Conservation (phyloP, 495 filamentous ascomycete genomes). For the Neurospora sp. region DNA sequence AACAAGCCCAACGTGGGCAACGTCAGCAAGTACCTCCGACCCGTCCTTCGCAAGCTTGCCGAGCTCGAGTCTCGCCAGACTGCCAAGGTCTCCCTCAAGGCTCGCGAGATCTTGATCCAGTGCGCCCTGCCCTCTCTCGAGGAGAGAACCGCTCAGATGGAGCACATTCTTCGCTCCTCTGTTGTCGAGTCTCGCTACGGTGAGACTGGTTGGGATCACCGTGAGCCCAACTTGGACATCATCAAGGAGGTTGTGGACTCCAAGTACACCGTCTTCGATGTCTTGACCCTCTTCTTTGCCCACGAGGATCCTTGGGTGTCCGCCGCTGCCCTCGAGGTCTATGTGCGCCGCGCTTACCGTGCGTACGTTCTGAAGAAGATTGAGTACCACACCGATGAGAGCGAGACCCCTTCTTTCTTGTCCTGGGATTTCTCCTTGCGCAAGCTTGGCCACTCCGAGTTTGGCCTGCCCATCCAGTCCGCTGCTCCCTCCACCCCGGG, state of each 20-base stretch:
- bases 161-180: conserved; percentile 93
- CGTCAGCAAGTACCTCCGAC: conserved; percentile 78
- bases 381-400: conserved; percentile 68
- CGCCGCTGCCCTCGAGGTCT: conserved; percentile 86
- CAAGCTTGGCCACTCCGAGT: conserved; percentile 84
- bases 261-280: conserved; percentile 96
- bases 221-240: conserved; percentile 74
- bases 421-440: conserved; percentile 93
- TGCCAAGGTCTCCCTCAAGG: conserved; percentile 93
- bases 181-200: conserved; percentile 96
- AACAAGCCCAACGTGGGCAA: conserved; percentile 87
- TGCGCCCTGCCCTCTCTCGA: conserved; percentile 92
- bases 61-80: conserved; percentile 82
- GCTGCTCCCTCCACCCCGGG: conserved; percentile 73
- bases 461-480: conserved; percentile 65
- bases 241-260: conserved; percentile 98
- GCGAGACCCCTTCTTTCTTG: conserved; percentile 69
- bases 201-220: conserved; percentile 94
- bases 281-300: conserved; percentile 85
- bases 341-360: conserved; percentile 92
- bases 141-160: conserved; percentile 92
- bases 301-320: conserved; percentile 94
- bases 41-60: conserved; percentile 71
- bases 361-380: conserved; percentile 83
- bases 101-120: conserved; percentile 92